These are phyloP conservation scores for Podila epicladia DNA, from an alignment of 192 early-diverging fungal species.

Conservation along the genomic window DNA sequence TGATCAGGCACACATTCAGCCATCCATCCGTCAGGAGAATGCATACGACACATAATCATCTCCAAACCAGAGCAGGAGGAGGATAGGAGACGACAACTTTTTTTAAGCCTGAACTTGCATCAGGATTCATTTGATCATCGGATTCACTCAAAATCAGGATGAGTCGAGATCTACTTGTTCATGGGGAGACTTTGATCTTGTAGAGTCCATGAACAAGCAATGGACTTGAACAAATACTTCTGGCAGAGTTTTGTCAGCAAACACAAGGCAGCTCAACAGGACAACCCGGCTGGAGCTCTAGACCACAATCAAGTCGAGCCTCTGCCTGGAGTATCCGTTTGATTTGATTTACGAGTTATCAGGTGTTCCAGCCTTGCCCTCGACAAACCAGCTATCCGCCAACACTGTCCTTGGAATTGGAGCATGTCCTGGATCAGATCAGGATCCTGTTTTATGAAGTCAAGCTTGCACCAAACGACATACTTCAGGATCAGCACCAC, in stretches of 20 bases:
- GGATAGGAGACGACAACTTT: neutral
- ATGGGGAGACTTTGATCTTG: constrained; percentile 1
- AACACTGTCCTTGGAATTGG: too few relatives aligned
- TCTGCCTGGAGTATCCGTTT: neutral
- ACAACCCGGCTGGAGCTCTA: neutral
- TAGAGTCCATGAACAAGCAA: neutral
- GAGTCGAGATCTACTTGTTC: neutral
- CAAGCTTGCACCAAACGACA: too few relatives aligned
- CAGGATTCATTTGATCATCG: neutral
- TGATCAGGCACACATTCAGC: neutral
- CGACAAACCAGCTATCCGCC: neutral
- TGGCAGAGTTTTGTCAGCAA: too few relatives aligned
- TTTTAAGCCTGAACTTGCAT: neutral
- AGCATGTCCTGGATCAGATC: too few relatives aligned
- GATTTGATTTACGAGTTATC: neutral
- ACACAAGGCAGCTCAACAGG: too few relatives aligned
- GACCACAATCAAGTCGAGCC: neutral
- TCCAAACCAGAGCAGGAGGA: neutral
- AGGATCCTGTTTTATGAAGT: too few relatives aligned
- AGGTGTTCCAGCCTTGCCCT: neutral
- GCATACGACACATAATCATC: neutral
- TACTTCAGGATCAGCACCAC: too few relatives aligned
- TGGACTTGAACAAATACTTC: too few relatives aligned
- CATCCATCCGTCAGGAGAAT: constrained; percentile 25
- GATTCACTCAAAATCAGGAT: neutral